Percentiles rank a stretch among this genome's conserved stretches.
Conservation (phyloP, 331 rosid species). For the Ulmus americana region DNA sequence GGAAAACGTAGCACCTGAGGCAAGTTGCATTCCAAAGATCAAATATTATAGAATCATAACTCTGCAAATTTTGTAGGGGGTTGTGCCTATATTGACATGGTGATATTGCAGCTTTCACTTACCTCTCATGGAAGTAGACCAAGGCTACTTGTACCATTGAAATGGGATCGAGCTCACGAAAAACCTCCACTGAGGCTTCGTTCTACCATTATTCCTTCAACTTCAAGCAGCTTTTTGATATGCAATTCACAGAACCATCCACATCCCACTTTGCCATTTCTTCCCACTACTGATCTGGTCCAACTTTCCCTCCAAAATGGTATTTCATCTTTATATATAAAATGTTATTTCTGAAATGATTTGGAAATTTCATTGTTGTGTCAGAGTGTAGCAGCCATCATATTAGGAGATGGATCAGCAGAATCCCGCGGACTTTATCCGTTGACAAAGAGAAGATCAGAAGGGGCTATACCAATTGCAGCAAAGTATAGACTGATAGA, state of each 20-base stretch:
- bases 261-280: constrained; percentile 13
- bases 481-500: constrained; percentile 41
- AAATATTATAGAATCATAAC: background rate
- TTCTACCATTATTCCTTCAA: constrained; percentile 11
- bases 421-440: constrained; percentile 28
- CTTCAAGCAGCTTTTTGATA: background rate
- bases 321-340: background rate
- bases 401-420: constrained; percentile 34
- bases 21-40: constrained; percentile 11
- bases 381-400: constrained; percentile 34
- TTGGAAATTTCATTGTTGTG: background rate
- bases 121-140: constrained; percentile 4
- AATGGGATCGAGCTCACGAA: constrained; percentile 6
- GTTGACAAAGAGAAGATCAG: constrained; percentile 37
- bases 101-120: constrained; percentile 15
- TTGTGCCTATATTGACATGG: constrained; percentile 5
- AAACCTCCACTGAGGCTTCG: constrained; percentile 12
- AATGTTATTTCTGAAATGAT: background rate
- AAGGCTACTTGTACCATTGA: background rate
- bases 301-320: background rate
- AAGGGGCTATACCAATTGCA: constrained; percentile 39
- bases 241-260: constrained; percentile 24
- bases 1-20: constrained; percentile 4
- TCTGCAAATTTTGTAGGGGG: background rate
- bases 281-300: constrained; percentile 25